Percentiles rank a stretch among this genome's conserved stretches.
These are phyloP conservation scores for Cardamine resedifolia DNA, from an alignment of 345 rosid species.

Conservation along the genomic window DNA sequence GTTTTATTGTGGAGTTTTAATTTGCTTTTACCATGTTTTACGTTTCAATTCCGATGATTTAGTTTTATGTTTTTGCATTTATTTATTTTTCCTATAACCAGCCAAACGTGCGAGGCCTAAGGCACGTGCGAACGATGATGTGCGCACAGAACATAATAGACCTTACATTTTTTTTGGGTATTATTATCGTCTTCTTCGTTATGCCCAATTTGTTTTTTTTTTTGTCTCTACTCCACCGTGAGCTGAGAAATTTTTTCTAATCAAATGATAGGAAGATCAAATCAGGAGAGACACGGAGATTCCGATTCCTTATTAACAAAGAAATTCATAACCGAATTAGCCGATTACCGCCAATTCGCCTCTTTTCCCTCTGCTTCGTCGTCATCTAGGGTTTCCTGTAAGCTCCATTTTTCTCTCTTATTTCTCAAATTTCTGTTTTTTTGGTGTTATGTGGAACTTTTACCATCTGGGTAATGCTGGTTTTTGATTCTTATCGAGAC, in stretches of 20 bases:
- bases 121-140: conserved; percentile 32
- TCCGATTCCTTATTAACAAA: neutral
- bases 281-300: conserved; percentile 18
- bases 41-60: neutral
- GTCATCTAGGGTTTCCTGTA: conserved; percentile 39
- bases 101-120: conserved; percentile 20
- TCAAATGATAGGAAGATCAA: conserved; percentile 34
- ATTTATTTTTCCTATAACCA: neutral
- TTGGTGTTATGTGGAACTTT: neutral
- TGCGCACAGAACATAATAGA: neutral
- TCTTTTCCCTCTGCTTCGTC: conserved; percentile 14
- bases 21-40: neutral
- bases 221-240: conserved; percentile 25
- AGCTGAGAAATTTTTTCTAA: neutral
- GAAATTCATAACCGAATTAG: neutral
- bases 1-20: neutral
- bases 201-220: neutral
- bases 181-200: conserved; percentile 20
- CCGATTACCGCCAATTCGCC: conserved; percentile 1
- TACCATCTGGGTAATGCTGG: neutral
- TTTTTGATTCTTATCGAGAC: conserved; percentile 6
- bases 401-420: neutral
- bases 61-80: neutral
- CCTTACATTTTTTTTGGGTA: conserved; percentile 15
- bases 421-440: neutral